Conservation (phyloP, 176 grass and related monocot species). For the Chrysopogon serrulatus region DNA sequence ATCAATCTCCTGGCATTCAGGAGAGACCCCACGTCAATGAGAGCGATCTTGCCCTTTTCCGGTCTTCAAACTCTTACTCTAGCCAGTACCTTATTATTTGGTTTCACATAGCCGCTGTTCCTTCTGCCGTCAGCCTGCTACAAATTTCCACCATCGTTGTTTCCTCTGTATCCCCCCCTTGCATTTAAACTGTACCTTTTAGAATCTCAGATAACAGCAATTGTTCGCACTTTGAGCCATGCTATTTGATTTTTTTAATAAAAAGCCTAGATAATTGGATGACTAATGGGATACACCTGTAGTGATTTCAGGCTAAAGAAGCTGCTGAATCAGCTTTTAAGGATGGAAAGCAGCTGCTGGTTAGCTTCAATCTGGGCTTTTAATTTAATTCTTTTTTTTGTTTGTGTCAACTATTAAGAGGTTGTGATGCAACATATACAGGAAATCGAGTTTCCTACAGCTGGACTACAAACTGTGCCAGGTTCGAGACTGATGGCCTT, state of each 20-base stretch:
- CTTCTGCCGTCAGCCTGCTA: neutral
- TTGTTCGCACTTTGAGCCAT: neutral
- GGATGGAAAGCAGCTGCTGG: slow-evolving; percentile 82
- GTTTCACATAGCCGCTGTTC: neutral
- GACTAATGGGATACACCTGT: slow-evolving; percentile 38
- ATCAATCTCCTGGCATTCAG: neutral
- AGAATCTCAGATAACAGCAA: neutral
- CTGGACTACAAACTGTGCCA: slow-evolving; percentile 85
- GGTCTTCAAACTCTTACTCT: neutral
- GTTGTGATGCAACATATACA: slow-evolving; percentile 34
- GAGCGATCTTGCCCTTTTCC: neutral
- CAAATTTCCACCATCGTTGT: neutral
- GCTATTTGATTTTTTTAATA: neutral
- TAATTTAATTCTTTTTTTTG: neutral
- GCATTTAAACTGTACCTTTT: neutral
- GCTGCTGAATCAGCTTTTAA: slow-evolving; percentile 69
- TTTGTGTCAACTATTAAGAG: neutral
- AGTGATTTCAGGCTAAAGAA: slow-evolving; percentile 92
- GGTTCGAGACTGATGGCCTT: slow-evolving; percentile 40
- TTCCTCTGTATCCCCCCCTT: neutral
- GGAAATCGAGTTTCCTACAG: slow-evolving; percentile 96
- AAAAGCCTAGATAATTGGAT: slow-evolving; percentile 1
- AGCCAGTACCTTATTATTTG: neutral
- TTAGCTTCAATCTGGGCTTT: slow-evolving; percentile 24
- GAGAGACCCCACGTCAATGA: neutral